phyloP scores from a whole-genome alignment of 768 basidiomycete genomes.

The Solioccasus polychromus region DNA sequence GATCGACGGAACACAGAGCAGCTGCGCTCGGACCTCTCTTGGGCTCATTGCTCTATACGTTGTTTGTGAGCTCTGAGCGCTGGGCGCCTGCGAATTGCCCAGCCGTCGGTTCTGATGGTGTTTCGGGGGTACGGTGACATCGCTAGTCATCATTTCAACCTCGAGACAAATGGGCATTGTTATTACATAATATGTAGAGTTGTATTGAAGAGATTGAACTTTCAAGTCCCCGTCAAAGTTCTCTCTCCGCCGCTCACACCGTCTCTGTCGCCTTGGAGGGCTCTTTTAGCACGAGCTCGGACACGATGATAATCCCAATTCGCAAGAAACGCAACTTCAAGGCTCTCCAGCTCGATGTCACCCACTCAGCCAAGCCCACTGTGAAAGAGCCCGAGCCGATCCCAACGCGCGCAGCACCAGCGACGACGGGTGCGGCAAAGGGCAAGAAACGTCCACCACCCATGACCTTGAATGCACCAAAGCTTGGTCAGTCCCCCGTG shows the following conservation, averaged over 20 bases:
- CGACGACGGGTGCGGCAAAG: constrained; percentile 34
- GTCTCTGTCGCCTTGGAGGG: constrained; percentile 8
- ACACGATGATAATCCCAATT: constrained; percentile 53
- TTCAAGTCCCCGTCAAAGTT: constrained; percentile 9
- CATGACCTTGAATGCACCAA: constrained; percentile 77
- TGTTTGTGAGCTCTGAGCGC: no score
- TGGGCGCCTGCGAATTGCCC: no score
- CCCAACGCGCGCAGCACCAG: constrained; percentile 47
- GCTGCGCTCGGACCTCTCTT: no score
- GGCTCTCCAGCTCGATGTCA: constrained; percentile 69
- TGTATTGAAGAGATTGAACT: constrained; percentile 3
- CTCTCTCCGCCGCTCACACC: constrained; percentile 15
- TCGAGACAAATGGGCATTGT: neutral
- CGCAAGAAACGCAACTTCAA: constrained; percentile 95
- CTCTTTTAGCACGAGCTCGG: constrained; percentile 3
- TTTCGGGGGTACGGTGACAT: no score
- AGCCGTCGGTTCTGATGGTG: no score
- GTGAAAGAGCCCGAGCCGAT: constrained; percentile 39
- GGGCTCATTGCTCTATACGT: no score
- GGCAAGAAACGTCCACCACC: constrained; percentile 77
- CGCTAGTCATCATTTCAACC: no score
- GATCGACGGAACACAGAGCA: no score
- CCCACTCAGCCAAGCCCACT: constrained; percentile 39
- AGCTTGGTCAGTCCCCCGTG: constrained; percentile 42
- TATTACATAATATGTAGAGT: constrained; percentile 22